phyloP scores from a whole-genome alignment of 1,139 yeast species.

The Kodamaea ohmeri region DNA sequence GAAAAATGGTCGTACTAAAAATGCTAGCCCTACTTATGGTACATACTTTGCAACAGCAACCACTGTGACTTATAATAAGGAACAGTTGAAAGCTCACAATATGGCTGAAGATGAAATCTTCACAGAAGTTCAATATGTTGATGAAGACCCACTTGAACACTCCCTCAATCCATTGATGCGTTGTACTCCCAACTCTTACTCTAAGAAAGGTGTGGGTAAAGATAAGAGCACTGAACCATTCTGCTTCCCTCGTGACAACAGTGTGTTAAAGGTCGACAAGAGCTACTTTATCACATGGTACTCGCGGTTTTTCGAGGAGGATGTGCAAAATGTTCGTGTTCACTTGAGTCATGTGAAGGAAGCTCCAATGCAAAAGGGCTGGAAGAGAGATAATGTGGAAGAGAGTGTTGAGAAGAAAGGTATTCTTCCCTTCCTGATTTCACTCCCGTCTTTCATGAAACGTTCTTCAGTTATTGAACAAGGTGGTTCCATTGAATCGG shows the following conservation, averaged over 20 bases:
- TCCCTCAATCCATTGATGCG: conserved; percentile 73
- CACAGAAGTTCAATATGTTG: conserved; percentile 52
- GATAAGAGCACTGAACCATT: conserved; percentile 65
- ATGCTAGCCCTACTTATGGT: conserved; percentile 68
- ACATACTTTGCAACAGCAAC: conserved; percentile 75
- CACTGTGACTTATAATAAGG: conserved; percentile 53
- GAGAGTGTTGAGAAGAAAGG: conserved; percentile 1
- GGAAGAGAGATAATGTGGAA: conserved; percentile 37
- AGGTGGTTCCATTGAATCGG: conserved; percentile 40
- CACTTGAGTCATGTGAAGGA: conserved; percentile 69
- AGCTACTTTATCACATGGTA: conserved; percentile 83
- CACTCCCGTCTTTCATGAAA: conserved; percentile 15
- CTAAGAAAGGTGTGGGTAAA: conserved; percentile 61
- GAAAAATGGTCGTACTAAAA: conserved; percentile 66
- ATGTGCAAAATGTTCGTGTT: conserved; percentile 57
- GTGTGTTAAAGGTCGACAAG: conserved; percentile 51
- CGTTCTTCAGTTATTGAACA: conserved; percentile 38
- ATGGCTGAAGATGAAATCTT: conserved; percentile 57
- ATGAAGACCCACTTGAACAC: conserved; percentile 69
- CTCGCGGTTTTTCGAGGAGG: conserved; percentile 53
- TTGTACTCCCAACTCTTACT: conserved; percentile 78
- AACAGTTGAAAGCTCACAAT: conserved; percentile 66
- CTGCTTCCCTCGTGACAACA: conserved; percentile 72
- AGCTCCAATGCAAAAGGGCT: conserved; percentile 52
- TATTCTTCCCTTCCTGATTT: too few relatives aligned